Evolutionary conservation across 2,329 filamentous ascomycete genomes (phyloP).

Genomic region (Curvularia sp.): DNA sequence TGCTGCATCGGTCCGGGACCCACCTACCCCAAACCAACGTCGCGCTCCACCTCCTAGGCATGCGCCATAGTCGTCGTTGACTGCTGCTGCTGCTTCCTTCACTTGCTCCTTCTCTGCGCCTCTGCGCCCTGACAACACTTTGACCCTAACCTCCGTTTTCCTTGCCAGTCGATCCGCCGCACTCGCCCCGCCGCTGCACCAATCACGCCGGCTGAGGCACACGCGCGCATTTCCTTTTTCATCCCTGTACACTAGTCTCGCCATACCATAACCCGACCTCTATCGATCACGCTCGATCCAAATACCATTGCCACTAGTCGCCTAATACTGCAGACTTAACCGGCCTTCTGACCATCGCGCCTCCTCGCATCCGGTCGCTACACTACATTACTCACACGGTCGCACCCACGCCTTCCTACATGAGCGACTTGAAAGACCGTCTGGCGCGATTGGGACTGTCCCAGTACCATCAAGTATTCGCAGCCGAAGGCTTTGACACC

Average conservation of each 20-base stretch:
- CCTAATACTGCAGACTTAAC: slow-evolving; percentile 58
- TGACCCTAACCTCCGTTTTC: slow-evolving; percentile 42
- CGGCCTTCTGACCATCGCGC: slow-evolving; percentile 27
- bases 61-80: slow-evolving; percentile 35
- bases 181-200: slow-evolving; percentile 29
- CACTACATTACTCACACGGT: slow-evolving; percentile 15
- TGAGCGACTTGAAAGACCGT: slow-evolving; percentile 71
- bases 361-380: slow-evolving; percentile 10
- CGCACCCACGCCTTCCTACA: slow-evolving; percentile 49
- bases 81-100: slow-evolving; percentile 21
- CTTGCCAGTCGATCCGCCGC: slow-evolving; percentile 37
- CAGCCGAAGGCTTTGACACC: slow-evolving; percentile 82
- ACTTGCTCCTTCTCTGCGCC: slow-evolving; percentile 50
- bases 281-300: slow-evolving; percentile 13
- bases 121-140: slow-evolving; percentile 53
- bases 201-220: slow-evolving; percentile 31
- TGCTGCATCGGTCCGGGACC: slow-evolving; percentile 36
- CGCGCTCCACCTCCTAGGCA: slow-evolving; percentile 39
- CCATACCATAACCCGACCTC: slow-evolving; percentile 20
- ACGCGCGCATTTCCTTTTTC: slow-evolving; percentile 42
- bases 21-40: slow-evolving; percentile 35
- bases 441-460: slow-evolving; percentile 79
- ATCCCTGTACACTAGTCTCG: slow-evolving; percentile 37
- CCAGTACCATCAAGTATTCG: slow-evolving; percentile 76
- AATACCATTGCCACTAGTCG: slow-evolving; percentile 29